Conservation (phyloP, 225 moss, liverwort and hornwort genomes). For the Bryoerythrophyllum caledonicum region DNA sequence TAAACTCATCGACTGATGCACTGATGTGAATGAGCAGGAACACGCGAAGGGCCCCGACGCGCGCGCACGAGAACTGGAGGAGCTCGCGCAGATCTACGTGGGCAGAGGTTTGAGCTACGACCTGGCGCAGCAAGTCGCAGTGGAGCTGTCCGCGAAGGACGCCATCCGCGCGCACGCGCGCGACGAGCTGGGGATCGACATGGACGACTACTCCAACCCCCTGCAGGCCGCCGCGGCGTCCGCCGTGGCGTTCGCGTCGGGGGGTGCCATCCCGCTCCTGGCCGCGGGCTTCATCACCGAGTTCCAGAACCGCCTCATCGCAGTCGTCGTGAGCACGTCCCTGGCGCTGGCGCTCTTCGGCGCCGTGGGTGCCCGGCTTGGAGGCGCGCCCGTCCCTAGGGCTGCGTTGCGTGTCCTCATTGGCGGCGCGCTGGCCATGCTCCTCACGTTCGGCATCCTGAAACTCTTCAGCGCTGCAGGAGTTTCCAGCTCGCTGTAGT, state of each 20-base stretch:
- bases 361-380: constrained; percentile 68
- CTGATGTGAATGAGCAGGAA: constrained; percentile 37
- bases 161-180: constrained; percentile 76
- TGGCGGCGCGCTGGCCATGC: constrained; percentile 80
- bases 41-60: constrained; percentile 81
- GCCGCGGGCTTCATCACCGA: constrained; percentile 53
- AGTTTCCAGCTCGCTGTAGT: constrained; percentile 7
- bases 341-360: constrained; percentile 73
- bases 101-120: constrained; percentile 59
- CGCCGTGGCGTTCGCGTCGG: constrained; percentile 74
- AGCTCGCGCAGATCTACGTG: constrained; percentile 78
- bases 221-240: constrained; percentile 75
- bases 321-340: constrained; percentile 57
- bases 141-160: constrained; percentile 63
- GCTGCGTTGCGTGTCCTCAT: constrained; percentile 68
- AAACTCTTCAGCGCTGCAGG: constrained; percentile 39
- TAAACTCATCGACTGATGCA: neutral
- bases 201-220: constrained; percentile 91
- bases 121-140: constrained; percentile 81
- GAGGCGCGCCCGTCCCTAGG: constrained; percentile 56
- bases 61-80: constrained; percentile 71
- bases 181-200: constrained; percentile 90
- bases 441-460: constrained; percentile 67
- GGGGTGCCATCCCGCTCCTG: constrained; percentile 68
- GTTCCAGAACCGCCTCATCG: constrained; percentile 40